Evolutionary conservation across 371 early-diverging fungal species (phyloP), one percentile per base, ranked within the genome.

Genomic region (Saksenaea vasiformis): DNA sequence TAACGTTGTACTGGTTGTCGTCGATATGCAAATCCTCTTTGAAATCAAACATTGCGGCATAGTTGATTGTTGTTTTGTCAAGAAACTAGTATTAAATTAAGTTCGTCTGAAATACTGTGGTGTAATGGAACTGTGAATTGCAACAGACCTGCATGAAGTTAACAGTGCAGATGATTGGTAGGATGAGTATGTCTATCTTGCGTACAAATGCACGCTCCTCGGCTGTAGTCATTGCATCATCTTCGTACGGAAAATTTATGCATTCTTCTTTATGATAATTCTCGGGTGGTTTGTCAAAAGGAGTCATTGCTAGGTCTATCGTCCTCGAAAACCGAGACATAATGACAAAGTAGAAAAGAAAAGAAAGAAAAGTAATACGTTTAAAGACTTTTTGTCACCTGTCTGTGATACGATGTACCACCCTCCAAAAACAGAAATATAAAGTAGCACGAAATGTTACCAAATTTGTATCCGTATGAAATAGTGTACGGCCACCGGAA

Each of bases 131-230:
- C 8, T 15, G 10, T 7, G 10, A 17, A 15, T 28, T 34, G 2
- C 11, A 57, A 38, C 43, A 41, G 19, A 74, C 78, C 68, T 78
- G 78, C 59, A 79, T 60, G 36, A 79, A 70, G 54, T 72, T 71
- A 24, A 79, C 68, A 44, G 57, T 62, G 59, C 79, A 79, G 56
- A 72, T 68, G 36, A 72, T 62, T 2, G 79, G 79, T 54, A 79
- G 47, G 26, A 79, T 41, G 15, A 69, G 51, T 27, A 66, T 58
- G 56, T 74, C 74, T 54, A 79, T 72, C 55, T 76, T 79, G 26
- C 74, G 66, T 14, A 79, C 69, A n/a, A 77, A 65, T 2, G 66
- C 61, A 15, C 71, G 68, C 58, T 80, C 76, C 58, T 76, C 80
- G 13, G 47, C 41, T 13, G 79, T 70, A 55, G 69, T 73, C 36